phyloP scores from a whole-genome alignment of 352 stramenopile genomes.

The Pseudoperonospora humuli region DNA sequence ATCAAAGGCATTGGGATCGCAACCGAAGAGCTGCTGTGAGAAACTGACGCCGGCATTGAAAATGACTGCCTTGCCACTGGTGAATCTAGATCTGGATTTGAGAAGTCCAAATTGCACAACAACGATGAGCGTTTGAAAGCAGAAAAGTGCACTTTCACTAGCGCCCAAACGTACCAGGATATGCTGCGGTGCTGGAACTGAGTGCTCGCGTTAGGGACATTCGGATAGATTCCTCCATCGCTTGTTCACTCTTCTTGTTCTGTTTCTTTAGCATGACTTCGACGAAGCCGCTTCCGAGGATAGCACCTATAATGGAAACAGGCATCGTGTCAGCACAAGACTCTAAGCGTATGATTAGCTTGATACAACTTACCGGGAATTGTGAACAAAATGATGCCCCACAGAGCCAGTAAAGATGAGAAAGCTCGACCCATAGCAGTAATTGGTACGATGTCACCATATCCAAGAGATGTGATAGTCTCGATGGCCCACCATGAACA shows the following conservation, averaged over 20 bases:
- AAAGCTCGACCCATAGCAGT: slow-evolving; percentile 59
- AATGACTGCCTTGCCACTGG: slow-evolving; percentile 10
- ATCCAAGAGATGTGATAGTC: slow-evolving; percentile 83
- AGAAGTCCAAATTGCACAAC: slow-evolving; percentile 21
- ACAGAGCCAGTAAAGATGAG: slow-evolving; percentile 65
- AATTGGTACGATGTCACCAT: slow-evolving; percentile 78
- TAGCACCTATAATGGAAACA: slow-evolving; percentile 51
- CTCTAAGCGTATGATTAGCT: background rate
- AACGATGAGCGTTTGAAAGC: background rate
- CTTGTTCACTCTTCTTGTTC: slow-evolving; percentile 35
- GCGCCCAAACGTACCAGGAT: slow-evolving; percentile 8
- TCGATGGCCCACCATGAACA: slow-evolving; percentile 76
- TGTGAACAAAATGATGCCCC: slow-evolving; percentile 83
- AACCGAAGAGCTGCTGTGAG: slow-evolving; percentile 18
- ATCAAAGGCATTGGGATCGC: slow-evolving; percentile 7
- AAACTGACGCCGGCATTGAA: slow-evolving; percentile 13
- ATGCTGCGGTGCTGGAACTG: slow-evolving; percentile 35
- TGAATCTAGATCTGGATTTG: slow-evolving; percentile 20
- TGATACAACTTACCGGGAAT: slow-evolving; percentile 40
- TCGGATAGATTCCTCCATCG: slow-evolving; percentile 45
- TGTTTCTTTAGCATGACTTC: slow-evolving; percentile 83
- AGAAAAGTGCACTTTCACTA: background rate
- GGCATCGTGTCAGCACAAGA: slow-evolving; percentile 13
- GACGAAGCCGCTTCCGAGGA: slow-evolving; percentile 74
- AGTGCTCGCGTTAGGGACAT: slow-evolving; percentile 44